These are phyloP conservation scores for Aspergillus glaucus DNA, from an alignment of 2,329 filamentous ascomycete species.

Conservation along the genomic window DNA sequence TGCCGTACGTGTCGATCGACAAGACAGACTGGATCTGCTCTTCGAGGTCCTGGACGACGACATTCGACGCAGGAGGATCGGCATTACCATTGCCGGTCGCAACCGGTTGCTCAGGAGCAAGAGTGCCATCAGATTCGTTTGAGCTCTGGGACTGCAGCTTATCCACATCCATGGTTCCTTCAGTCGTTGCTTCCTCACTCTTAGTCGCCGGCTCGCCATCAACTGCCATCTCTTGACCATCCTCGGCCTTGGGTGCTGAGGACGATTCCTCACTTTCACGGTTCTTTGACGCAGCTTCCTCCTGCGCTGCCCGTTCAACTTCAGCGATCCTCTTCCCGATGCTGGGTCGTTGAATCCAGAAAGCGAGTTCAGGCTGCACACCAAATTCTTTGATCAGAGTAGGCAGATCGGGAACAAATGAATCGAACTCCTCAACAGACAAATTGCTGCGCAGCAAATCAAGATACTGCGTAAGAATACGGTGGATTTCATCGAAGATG, in stretches of 20 bases:
- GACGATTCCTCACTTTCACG: slow-evolving; percentile 19
- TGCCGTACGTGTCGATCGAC: slow-evolving; percentile 59
- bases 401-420: slow-evolving; percentile 66
- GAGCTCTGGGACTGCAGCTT: slow-evolving; percentile 17
- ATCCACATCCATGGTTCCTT: slow-evolving; percentile 31
- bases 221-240: slow-evolving; percentile 30
- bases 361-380: slow-evolving; percentile 73
- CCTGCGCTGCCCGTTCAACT: slow-evolving; percentile 28
- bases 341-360: slow-evolving; percentile 72
- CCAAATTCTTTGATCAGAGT: slow-evolving; percentile 71
- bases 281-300: slow-evolving; percentile 20
- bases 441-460: slow-evolving; percentile 81
- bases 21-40: slow-evolving; percentile 58
- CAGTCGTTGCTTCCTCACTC: slow-evolving; percentile 14
- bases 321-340: slow-evolving; percentile 59
- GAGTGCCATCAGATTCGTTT: slow-evolving; percentile 9
- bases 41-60: slow-evolving; percentile 68
- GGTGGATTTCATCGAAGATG: slow-evolving; percentile 83
- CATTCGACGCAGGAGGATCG: slow-evolving; percentile 52
- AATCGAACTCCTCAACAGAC: slow-evolving; percentile 67
- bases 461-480: slow-evolving; percentile 78
- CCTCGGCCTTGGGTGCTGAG: slow-evolving; percentile 19
- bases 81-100: slow-evolving; percentile 23
- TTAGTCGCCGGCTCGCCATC: slow-evolving; percentile 15
- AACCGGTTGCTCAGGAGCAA: slow-evolving; percentile 11